Base-by-base conservation (phyloP, 2,329 filamentous ascomycete species). In the Chaetomiaceae sp. region DNA sequence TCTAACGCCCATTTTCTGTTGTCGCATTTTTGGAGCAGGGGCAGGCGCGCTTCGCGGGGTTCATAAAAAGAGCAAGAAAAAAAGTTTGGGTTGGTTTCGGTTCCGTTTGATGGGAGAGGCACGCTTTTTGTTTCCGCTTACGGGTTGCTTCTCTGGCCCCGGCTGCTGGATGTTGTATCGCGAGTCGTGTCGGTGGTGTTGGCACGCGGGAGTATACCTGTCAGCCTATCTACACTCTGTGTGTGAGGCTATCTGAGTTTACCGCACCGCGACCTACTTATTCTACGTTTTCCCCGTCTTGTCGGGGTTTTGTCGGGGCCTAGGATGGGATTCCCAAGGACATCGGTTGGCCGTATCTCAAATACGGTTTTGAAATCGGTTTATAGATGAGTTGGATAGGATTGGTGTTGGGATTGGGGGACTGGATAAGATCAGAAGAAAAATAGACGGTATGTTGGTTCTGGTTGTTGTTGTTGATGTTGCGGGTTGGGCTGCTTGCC, bases 11-110 rank as follows among this genome's bases (percentile, higher is more conserved):
- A n/a, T 25, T 33, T 43, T 19, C 40, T 15, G 20, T 47, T 23
- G 43, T 52, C 39, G n/a, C n/a, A n/a, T n/a, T n/a, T 51, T 45
- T 40, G 48, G 36, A 42, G 33, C 29, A 23, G 33, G n/a, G 44
- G 4, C 40, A 43, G 12, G 27, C 36, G 43, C 29, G 27, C 36
- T 36, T 23, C 6, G 12, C 29, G 51, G 51, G 14, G 20, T 46
- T 25, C 4, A 19, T 9, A 49, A 39, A 50, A 42, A 40, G 25
- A 43, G 27, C n/a, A 15, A 45, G 31, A 54, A 49, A 45, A 49
- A 54, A 49, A 54, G 20, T 38, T 22, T 25, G 22, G n/a, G 31
- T 12, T 36, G 44, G 31, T 27, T 27, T 7, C 27, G 27, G 27
- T 12, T 39, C 19, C 4, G n/a, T 36, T n/a, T 36, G 43, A 17